These are phyloP conservation scores for Phialophora expanda DNA, from an alignment of 2,329 filamentous ascomycete genomes.

Conservation along the genomic window DNA sequence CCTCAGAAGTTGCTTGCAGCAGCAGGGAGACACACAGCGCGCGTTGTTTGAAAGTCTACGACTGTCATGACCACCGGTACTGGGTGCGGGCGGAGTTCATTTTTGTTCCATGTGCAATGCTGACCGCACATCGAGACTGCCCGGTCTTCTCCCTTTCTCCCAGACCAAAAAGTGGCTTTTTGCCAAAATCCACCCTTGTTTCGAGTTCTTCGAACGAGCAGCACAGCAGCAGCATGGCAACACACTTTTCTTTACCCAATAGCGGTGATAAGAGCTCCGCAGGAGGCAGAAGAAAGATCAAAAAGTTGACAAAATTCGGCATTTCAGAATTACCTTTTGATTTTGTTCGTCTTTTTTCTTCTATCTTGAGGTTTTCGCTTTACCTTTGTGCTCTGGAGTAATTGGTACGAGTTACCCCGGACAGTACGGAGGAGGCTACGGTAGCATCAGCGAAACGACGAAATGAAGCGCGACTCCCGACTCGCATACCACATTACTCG, in stretches of 20 bases:
- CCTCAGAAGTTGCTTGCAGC: not conserved
- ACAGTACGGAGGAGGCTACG: too few species aligned
- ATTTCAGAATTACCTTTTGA: not conserved
- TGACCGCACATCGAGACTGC: not conserved
- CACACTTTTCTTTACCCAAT: not conserved
- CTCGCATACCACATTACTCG: too few species aligned
- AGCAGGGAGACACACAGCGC: conserved; percentile 10
- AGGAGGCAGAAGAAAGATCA: conserved; percentile 3
- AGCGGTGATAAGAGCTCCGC: conserved; percentile 1
- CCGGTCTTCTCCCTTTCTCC: not conserved
- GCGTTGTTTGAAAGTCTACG: conserved; percentile 7
- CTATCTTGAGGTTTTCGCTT: not conserved
- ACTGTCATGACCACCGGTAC: conserved; percentile 6
- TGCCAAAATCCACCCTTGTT: not conserved
- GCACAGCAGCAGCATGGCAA: not conserved
- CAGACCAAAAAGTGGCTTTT: not conserved
- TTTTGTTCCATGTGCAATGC: conserved; percentile 2
- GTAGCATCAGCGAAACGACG: too few species aligned
- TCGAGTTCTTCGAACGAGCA: not conserved
- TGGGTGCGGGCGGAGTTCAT: conserved; percentile 3
- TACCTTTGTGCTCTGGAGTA: not conserved
- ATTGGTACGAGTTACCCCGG: too few species aligned
- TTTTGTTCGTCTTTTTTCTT: not conserved
- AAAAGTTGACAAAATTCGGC: not conserved
- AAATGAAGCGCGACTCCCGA: too few species aligned